Evolutionary conservation across 768 basidiomycete genomes (phyloP), one percentile per base, ranked within the genome.

Genomic region (Rhodotorula sphaerocarpa): DNA sequence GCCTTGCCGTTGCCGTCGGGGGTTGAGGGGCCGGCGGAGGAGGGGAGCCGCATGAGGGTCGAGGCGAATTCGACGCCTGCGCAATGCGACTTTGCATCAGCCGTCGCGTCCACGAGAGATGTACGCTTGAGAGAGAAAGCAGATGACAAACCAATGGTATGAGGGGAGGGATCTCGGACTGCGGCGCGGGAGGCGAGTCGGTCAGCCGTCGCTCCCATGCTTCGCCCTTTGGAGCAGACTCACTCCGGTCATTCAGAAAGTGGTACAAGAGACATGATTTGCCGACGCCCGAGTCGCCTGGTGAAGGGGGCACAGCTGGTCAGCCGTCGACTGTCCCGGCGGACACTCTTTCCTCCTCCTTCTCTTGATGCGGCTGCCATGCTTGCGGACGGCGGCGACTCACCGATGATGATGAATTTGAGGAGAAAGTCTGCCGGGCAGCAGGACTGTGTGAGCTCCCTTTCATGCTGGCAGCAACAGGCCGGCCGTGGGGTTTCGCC

Each of bases 321-420:
- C 59, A 36, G 54, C 36, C 23, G 16, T 45, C n/a, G 25, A 46
- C 45, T 25, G 45, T 27, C 45, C 11, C 45, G 3, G 9, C 3
- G 9, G 44, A 25, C 25, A 7, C 7, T n/a, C n/a, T n/a, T n/a
- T n/a, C n/a, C n/a, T n/a, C n/a, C n/a, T n/a, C n/a, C n/a, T n/a
- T n/a, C n/a, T n/a, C n/a, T n/a, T 39, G 36, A 9, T 39, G 36
- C 9, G 36, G 36, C 36, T 16, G 36, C 36, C 36, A 39, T 39
- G 10, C 36, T 16, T 39, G 36, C 16, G 36, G 36, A 39, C 36
- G 43, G 23, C 3, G 0, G n/a, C 39, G 7, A 25, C 79, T 62
- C 70, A 89, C 93, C 93, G 72, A 96, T 90, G 70, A 97, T 83
- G 74, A 96, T 95, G 77, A 91, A 90, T 79, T 99, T 99, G 85